Percentiles rank a stretch among this genome's conserved stretches.
Conservation (phyloP, 2,329 filamentous ascomycete species). For the Lachnellula suecica region DNA sequence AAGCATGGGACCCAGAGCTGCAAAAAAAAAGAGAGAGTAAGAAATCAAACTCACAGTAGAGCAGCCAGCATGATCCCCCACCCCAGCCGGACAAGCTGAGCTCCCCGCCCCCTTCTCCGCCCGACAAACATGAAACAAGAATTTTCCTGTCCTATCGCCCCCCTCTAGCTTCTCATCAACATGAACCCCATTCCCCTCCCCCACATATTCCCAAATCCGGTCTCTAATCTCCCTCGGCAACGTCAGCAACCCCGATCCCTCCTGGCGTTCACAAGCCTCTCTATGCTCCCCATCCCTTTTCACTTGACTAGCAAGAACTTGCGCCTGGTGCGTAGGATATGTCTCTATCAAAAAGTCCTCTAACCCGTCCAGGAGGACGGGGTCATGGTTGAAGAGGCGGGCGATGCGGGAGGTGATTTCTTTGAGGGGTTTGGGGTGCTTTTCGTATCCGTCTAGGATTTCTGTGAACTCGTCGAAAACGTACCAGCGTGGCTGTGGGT, state of each 20-base stretch:
- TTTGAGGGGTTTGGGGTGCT: neutral
- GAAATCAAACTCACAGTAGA: neutral
- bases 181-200: slow-evolving; percentile 15
- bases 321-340: neutral
- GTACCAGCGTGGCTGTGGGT: neutral
- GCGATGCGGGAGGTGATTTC: neutral
- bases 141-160: neutral
- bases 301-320: neutral
- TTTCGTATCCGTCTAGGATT: neutral
- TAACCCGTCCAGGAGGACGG: slow-evolving; percentile 1
- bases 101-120: slow-evolving; percentile 2
- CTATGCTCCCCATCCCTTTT: neutral
- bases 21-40: neutral
- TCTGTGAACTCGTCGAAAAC: neutral
- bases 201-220: slow-evolving; percentile 16
- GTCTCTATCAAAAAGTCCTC: slow-evolving; percentile 8
- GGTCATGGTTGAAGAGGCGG: slow-evolving; percentile 1
- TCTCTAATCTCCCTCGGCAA: slow-evolving; percentile 18
- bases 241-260: slow-evolving; percentile 2
- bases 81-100: slow-evolving; percentile 13
- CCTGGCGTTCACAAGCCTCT: slow-evolving; percentile 6
- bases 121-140: slow-evolving; percentile 2
- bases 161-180: neutral
- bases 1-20: neutral
- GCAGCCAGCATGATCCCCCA: slow-evolving; percentile 18